Conservation (phyloP, 805 yeast species). For the Starmerella bombicola region DNA sequence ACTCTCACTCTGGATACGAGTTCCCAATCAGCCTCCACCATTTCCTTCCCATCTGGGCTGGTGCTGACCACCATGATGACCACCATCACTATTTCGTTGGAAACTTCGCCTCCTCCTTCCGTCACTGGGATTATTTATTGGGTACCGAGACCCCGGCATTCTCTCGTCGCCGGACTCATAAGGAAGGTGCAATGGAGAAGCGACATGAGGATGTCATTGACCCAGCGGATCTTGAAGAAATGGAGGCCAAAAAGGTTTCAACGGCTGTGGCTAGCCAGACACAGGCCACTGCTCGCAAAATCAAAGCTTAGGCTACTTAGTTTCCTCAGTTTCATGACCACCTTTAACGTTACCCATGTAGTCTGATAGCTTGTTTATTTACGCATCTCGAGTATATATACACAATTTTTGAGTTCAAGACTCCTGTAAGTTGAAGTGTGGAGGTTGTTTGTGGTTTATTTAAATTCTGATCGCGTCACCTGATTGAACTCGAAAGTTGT, state of each 20-base stretch:
- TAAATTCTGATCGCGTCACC: too few species aligned
- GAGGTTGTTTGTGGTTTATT: too few species aligned
- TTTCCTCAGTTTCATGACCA: too few species aligned
- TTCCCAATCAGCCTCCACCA: constrained; percentile 94
- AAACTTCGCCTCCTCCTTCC: constrained; percentile 85
- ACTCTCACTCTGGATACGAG: constrained; percentile 95
- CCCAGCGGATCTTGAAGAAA: constrained; percentile 22
- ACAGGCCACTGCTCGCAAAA: constrained; percentile 5
- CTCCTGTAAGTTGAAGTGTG: too few species aligned
- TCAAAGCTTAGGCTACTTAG: constrained; percentile 4
- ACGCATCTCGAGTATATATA: too few species aligned
- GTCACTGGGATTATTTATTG: constrained; percentile 86
- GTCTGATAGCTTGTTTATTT: too few species aligned
- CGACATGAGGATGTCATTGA: constrained; percentile 23
- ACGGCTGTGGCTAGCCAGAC: constrained; percentile 2
- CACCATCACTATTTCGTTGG: constrained; percentile 95
- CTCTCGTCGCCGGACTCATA: constrained; percentile 37
- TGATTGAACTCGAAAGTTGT: too few species aligned
- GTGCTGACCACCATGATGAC: constrained; percentile 95
- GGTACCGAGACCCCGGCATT: constrained; percentile 58
- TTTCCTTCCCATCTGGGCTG: constrained; percentile 93
- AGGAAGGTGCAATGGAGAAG: constrained; percentile 22
- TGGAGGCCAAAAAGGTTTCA: constrained; percentile 10
- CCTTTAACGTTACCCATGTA: too few species aligned
- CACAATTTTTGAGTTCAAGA: too few species aligned